A percentile compares a stretch with the other conserved stretches of the same genome.
Conservation (phyloP, 148 eudicot species). For the Simmondsia chinensis region DNA sequence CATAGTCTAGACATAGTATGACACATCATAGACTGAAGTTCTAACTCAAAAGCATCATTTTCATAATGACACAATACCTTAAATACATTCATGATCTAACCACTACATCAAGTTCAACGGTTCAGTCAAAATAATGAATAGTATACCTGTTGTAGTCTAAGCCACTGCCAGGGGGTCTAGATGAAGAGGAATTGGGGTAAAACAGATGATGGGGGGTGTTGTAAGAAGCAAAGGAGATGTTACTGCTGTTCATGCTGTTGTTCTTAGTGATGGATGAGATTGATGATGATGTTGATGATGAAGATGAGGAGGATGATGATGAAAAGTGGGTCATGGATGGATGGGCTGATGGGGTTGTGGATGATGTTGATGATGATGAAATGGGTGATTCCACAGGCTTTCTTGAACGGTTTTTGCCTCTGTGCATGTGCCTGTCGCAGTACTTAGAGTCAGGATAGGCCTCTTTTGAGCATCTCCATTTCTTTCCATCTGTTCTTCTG, state of each 20-base stretch:
- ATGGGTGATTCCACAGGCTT: slow-evolving; percentile 90
- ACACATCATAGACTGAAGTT: too few relatives aligned
- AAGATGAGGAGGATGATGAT: slow-evolving; percentile 8
- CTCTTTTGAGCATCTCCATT: slow-evolving; percentile 98
- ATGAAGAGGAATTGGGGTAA: slow-evolving; percentile 36
- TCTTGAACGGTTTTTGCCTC: slow-evolving; percentile 99
- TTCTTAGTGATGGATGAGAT: slow-evolving; percentile 24
- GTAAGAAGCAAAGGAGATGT: slow-evolving; percentile 2
- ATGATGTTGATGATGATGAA: slow-evolving; percentile 4
- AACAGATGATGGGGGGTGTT: slow-evolving; percentile 16
- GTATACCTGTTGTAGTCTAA: slow-evolving; percentile 17
- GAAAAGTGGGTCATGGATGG: neutral
- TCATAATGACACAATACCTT: too few relatives aligned
- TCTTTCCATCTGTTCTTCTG: slow-evolving; percentile 95
- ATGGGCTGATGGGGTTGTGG: neutral
- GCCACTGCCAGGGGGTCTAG: slow-evolving; percentile 6
- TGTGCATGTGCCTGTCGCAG: slow-evolving; percentile 97
- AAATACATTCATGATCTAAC: too few relatives aligned
- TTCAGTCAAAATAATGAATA: neutral
- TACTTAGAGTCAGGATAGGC: slow-evolving; percentile 94
- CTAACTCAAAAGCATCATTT: neutral
- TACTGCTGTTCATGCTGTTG: too few relatives aligned
- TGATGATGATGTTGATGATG: slow-evolving; percentile 18
- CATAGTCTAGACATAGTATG: too few relatives aligned
- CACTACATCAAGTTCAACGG: too few relatives aligned